phyloP scores from a whole-genome alignment of 768 basidiomycete species.

The Boletales sp. region DNA sequence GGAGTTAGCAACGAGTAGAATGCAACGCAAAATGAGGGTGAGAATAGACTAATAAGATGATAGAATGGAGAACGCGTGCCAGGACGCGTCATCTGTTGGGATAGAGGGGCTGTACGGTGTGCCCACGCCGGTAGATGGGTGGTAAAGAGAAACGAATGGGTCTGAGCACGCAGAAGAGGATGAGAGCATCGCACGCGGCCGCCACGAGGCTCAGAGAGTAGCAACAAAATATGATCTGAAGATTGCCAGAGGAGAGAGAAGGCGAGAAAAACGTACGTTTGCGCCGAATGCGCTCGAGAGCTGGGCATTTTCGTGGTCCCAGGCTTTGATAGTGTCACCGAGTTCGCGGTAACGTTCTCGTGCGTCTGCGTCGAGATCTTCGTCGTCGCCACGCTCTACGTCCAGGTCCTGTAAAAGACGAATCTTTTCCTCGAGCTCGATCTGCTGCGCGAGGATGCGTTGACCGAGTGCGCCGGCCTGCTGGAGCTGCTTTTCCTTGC shows the following conservation, averaged over 20 bases:
- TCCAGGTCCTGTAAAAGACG: constrained; percentile 73
- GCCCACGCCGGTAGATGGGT: not conserved
- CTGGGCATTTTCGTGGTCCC: constrained; percentile 79
- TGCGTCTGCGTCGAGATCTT: constrained; percentile 63
- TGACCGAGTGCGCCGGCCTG: constrained; percentile 92
- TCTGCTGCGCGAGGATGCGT: constrained; percentile 88
- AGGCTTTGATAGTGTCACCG: constrained; percentile 65
- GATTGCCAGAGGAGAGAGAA: not conserved
- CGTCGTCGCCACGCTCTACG: constrained; percentile 58
- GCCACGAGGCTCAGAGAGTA: constrained; percentile 16
- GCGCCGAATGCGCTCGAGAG: constrained; percentile 65
- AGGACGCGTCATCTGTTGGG: too few species aligned
- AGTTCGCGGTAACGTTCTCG: constrained; percentile 74
- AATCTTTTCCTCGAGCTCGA: constrained; percentile 88
- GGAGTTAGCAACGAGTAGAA: constrained; percentile 6
- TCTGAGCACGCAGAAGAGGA: not conserved
- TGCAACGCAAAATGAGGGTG: not conserved
- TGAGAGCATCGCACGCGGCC: constrained; percentile 1
- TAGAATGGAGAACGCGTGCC: too few species aligned
- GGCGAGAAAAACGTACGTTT: constrained; percentile 45
- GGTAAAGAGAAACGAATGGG: not conserved
- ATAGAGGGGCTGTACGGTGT: not conserved
- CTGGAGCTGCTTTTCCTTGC: constrained; percentile 89
- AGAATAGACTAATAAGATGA: too few species aligned
- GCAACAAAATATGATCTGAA: constrained; percentile 5